Percentiles rank a stretch among this genome's conserved stretches.
phyloP scores from a whole-genome alignment of 805 yeast genomes.

The Starmera quercuum region DNA sequence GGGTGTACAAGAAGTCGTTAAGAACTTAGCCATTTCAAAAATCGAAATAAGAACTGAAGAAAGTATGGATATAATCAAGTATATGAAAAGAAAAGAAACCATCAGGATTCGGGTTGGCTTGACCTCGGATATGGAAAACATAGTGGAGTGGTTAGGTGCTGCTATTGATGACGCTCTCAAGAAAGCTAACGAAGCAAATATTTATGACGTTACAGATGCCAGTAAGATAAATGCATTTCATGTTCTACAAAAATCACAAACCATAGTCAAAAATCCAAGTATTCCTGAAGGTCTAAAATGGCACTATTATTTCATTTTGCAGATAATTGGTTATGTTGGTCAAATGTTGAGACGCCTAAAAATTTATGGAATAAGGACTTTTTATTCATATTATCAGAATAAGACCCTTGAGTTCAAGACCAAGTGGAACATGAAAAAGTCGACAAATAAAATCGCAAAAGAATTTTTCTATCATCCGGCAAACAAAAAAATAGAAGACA shows the following conservation, averaged over 20 bases:
- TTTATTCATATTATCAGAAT: slow-evolving; percentile 57
- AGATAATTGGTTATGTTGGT: slow-evolving; percentile 62
- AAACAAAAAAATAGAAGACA: slow-evolving; percentile 34
- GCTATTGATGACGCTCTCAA: slow-evolving; percentile 63
- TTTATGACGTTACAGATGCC: slow-evolving; percentile 63
- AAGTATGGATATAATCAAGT: slow-evolving; percentile 70
- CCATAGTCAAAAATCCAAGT: slow-evolving; percentile 42
- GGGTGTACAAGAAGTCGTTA: slow-evolving; percentile 79
- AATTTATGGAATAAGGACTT: slow-evolving; percentile 77
- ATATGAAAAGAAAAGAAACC: slow-evolving; percentile 62
- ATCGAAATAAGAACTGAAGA: slow-evolving; percentile 84
- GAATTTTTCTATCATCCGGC: slow-evolving; percentile 48
- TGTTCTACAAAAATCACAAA: slow-evolving; percentile 62
- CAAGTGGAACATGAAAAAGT: slow-evolving; percentile 50
- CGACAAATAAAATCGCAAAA: slow-evolving; percentile 56
- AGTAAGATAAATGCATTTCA: slow-evolving; percentile 59
- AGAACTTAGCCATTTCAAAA: slow-evolving; percentile 62
- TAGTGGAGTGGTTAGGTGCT: slow-evolving; percentile 45
- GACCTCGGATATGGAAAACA: slow-evolving; percentile 46
- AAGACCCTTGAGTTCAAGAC: slow-evolving; percentile 51
- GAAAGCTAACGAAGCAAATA: slow-evolving; percentile 54
- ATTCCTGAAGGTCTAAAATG: slow-evolving; percentile 68
- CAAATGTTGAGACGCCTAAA: slow-evolving; percentile 61
- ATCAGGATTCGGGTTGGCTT: slow-evolving; percentile 50
- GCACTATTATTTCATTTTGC: slow-evolving; percentile 57